These are phyloP conservation scores for Chlorella sp. DNA, from an alignment of 139 green algal genomes.

Conservation along the genomic window DNA sequence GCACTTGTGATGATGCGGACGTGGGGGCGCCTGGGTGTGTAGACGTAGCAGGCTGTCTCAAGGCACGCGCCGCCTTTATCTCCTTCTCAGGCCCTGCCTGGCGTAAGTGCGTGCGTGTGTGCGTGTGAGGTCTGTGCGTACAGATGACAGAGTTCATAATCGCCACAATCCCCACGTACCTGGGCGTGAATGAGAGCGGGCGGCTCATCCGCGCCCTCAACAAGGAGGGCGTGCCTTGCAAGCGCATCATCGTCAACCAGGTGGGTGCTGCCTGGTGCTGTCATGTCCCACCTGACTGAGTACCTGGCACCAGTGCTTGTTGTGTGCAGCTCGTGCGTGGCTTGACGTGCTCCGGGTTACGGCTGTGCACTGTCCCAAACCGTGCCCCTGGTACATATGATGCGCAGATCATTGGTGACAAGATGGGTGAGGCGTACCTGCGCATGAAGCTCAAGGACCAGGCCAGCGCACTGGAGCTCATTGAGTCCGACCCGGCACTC, in stretches of 20 bases:
- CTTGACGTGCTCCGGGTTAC: too few relatives aligned
- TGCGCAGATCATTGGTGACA: slow-evolving; percentile 48
- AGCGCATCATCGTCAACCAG: slow-evolving; percentile 94
- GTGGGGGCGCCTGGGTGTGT: background rate
- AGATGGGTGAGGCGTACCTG: slow-evolving; percentile 61
- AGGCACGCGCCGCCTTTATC: too few relatives aligned
- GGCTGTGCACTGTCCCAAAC: too few relatives aligned
- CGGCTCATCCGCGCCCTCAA: slow-evolving; percentile 46
- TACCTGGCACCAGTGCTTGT: too few relatives aligned
- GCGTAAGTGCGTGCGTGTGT: too few relatives aligned
- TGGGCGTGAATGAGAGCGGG: slow-evolving; percentile 85
- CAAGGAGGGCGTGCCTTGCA: slow-evolving; percentile 85
- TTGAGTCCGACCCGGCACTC: slow-evolving; percentile 62
- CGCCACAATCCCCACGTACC: slow-evolving; percentile 94
- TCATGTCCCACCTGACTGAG: too few relatives aligned
- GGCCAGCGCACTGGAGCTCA: slow-evolving; percentile 63
- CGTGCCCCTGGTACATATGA: too few relatives aligned
- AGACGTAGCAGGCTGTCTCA: background rate
- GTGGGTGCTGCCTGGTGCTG: too few relatives aligned
- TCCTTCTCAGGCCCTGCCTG: too few relatives aligned
- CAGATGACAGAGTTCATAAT: slow-evolving; percentile 93
- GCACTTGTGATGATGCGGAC: background rate
- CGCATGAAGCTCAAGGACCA: slow-evolving; percentile 84
- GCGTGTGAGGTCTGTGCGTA: background rate
- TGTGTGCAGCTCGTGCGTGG: too few relatives aligned